Evolutionary conservation across 495 filamentous ascomycete species (phyloP).

Genomic region (Penicillium arizonense): DNA sequence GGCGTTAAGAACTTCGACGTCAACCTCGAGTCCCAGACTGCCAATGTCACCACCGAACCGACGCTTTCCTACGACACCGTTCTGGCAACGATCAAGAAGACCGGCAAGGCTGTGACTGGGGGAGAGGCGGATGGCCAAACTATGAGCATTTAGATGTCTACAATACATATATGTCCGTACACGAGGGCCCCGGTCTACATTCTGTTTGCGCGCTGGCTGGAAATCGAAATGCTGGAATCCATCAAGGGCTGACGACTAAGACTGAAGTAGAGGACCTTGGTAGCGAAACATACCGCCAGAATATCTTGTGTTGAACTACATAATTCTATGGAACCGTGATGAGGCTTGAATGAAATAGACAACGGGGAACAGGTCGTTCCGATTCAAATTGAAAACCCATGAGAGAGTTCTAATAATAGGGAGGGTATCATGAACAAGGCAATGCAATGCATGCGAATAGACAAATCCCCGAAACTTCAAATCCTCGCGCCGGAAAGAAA

Average conservation of each 20-base stretch:
- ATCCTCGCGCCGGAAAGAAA: background rate
- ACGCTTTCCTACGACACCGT: constrained; percentile 74
- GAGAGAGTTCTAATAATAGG: constrained; percentile 20
- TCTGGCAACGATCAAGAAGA: constrained; percentile 88
- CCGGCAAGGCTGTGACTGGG: constrained; percentile 82
- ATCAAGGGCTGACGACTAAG: background rate
- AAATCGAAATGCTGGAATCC: no score
- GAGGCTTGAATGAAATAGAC: background rate
- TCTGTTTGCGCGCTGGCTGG: no score
- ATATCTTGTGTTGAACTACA: background rate
- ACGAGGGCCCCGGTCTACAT: background rate
- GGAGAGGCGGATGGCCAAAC: constrained; percentile 60
- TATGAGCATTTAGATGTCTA: constrained; percentile 28
- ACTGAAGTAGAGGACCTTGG: background rate
- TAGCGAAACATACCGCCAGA: constrained; percentile 9
- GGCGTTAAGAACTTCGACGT: constrained; percentile 86
- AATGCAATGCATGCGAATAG: constrained; percentile 4
- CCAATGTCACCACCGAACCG: constrained; percentile 64
- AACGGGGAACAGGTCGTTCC: background rate
- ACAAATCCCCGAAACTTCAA: constrained; percentile 2
- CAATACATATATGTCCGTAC: background rate
- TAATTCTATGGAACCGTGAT: background rate
- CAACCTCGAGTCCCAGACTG: constrained; percentile 78
- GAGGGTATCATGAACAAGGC: constrained; percentile 35
- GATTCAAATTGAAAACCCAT: constrained; percentile 3